Conservation (phyloP, 2,329 filamentous ascomycete species). For the Akanthomyces dipterigenus region DNA sequence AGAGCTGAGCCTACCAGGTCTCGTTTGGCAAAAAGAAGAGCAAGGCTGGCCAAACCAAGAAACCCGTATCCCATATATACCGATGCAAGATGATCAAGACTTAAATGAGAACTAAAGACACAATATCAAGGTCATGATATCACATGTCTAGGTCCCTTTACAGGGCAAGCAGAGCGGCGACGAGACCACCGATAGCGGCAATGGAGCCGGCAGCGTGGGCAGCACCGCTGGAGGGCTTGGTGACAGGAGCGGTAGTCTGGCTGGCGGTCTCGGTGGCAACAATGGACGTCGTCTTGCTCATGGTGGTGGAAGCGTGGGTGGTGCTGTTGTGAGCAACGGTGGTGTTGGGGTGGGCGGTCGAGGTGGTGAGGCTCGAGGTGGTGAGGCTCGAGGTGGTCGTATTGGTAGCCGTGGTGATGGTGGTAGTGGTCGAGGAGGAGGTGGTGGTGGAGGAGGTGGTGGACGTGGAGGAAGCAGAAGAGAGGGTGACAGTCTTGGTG, state of each 20-base stretch:
- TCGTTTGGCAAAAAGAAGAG: background rate
- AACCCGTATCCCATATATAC: background rate
- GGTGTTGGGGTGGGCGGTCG: slow-evolving; percentile 18
- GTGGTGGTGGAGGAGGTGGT: slow-evolving; percentile 1
- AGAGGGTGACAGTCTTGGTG: slow-evolving; percentile 25
- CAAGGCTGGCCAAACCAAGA: background rate
- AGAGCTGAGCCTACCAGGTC: background rate
- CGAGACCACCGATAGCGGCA: slow-evolving; percentile 33
- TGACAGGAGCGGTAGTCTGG: slow-evolving; percentile 16
- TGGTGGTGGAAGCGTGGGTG: background rate
- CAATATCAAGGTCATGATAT: background rate
- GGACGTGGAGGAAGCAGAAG: slow-evolving; percentile 10
- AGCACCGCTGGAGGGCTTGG: slow-evolving; percentile 18
- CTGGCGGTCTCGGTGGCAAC: slow-evolving; percentile 19
- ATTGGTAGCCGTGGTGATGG: background rate
- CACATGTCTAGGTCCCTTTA: slow-evolving; percentile 25
- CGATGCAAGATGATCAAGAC: slow-evolving; percentile 6
- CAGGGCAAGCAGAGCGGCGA: slow-evolving; percentile 36
- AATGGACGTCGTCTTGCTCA: slow-evolving; percentile 15
- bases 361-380: slow-evolving; percentile 21
- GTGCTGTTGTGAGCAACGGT: slow-evolving; percentile 7
- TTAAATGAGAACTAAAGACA: slow-evolving; percentile 2
- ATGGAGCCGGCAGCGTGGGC: slow-evolving; percentile 31
- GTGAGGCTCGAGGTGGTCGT: slow-evolving; percentile 15
- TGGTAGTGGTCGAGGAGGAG: slow-evolving; percentile 15